phyloP scores from a whole-genome alignment of 805 yeast species.

The Suhomyces emberorum region DNA sequence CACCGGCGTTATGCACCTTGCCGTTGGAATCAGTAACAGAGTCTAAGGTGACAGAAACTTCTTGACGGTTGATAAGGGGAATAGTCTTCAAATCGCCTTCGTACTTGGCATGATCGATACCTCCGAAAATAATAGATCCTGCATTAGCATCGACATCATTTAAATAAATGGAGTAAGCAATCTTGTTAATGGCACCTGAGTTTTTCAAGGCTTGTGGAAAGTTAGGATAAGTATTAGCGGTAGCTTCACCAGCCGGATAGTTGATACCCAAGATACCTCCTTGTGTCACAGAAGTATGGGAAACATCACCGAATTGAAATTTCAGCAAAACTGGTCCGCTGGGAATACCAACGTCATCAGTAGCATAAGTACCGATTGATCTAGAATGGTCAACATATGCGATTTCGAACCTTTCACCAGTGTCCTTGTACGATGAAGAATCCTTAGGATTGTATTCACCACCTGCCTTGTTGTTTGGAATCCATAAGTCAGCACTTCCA shows the following conservation, averaged over 20 bases:
- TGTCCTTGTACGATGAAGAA: constrained; percentile 8
- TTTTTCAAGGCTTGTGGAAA: constrained; percentile 21
- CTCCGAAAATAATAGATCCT: constrained; percentile 30
- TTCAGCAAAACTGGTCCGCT: constrained; percentile 8
- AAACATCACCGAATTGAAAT: constrained; percentile 10
- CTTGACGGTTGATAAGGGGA: constrained; percentile 1
- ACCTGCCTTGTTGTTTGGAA: neutral
- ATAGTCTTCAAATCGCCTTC: constrained; percentile 14
- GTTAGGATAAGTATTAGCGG: constrained; percentile 5
- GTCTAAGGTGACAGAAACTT: constrained; percentile 1
- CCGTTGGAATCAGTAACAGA: constrained; percentile 8
- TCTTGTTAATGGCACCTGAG: constrained; percentile 24
- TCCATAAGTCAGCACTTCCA: constrained; percentile 12
- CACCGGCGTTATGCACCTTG: neutral
- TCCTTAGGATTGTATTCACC: constrained; percentile 6
- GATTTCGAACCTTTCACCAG: constrained; percentile 3
- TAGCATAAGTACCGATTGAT: constrained; percentile 8
- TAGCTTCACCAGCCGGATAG: neutral
- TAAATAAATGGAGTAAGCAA: constrained; percentile 25
- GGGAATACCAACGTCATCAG: constrained; percentile 6
- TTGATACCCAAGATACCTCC: constrained; percentile 13
- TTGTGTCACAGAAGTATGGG: constrained; percentile 6
- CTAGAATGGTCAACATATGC: constrained; percentile 6
- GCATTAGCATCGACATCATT: constrained; percentile 13
- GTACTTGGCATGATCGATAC: constrained; percentile 25